These are phyloP conservation scores for Drechslerella dactyloides DNA, from an alignment of 2,329 filamentous ascomycete species.

Conservation along the genomic window DNA sequence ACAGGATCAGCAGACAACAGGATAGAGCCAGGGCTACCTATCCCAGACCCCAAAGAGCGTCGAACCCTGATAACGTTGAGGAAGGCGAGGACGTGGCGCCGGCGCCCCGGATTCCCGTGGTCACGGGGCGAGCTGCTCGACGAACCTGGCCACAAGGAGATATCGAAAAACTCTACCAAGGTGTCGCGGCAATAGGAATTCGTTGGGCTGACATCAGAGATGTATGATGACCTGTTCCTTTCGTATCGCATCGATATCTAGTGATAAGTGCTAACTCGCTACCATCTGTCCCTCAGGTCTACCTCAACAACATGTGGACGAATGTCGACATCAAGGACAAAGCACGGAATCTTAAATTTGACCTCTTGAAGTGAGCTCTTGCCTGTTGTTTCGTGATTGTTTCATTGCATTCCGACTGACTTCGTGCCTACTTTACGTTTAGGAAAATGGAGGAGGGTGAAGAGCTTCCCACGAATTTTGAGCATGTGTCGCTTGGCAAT, in stretches of 20 bases:
- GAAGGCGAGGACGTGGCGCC: background rate
- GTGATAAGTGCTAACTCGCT: background rate
- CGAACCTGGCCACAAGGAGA: no score
- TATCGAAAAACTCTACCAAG: background rate
- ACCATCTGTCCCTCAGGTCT: constrained; percentile 1
- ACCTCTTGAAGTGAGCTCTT: constrained; percentile 15
- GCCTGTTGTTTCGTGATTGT: background rate
- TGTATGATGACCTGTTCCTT: constrained; percentile 9
- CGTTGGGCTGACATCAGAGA: constrained; percentile 29
- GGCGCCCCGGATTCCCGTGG: background rate
- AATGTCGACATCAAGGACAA: constrained; percentile 34
- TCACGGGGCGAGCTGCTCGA: background rate
- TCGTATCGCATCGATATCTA: background rate
- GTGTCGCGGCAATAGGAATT: no score
- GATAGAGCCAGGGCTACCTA: background rate
- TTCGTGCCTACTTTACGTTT: background rate
- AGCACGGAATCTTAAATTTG: constrained; percentile 30
- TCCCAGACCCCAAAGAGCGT: no score
- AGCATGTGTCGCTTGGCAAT: constrained; percentile 14
- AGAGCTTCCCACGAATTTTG: constrained; percentile 15
- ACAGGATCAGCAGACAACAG: background rate
- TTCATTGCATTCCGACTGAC: background rate
- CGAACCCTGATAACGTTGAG: background rate
- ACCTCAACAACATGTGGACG: constrained; percentile 4
- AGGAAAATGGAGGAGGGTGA: background rate